Evolutionary conservation across 108 stramenopile species (phyloP).

Genomic region (Pseudonitzschia pungens): DNA sequence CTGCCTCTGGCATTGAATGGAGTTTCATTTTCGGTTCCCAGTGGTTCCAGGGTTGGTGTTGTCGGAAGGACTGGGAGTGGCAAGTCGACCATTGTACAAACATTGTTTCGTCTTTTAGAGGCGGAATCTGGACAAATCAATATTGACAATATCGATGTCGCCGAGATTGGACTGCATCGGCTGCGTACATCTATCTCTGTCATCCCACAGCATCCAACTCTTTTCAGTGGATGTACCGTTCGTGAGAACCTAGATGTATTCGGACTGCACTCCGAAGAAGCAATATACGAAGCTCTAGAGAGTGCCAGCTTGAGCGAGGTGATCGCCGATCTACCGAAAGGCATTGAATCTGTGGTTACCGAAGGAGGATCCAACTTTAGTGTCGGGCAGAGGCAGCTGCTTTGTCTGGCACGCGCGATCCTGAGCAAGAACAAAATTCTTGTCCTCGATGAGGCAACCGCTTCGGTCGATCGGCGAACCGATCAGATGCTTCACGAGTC

Average conservation of each 20-base stretch:
- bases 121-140: conserved; percentile 72
- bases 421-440: conserved; percentile 78
- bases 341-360: conserved; percentile 69
- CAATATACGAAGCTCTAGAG: conserved; percentile 50
- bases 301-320: conserved; percentile 72
- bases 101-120: conserved; percentile 81
- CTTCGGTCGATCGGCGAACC: conserved; percentile 84
- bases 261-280: conserved; percentile 43
- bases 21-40: conserved; percentile 60
- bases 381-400: conserved; percentile 92
- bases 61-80: conserved; percentile 84
- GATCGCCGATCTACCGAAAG: conserved; percentile 54
- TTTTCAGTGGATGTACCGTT: conserved; percentile 90
- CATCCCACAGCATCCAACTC: conserved; percentile 91
- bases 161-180: conserved; percentile 79
- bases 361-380: conserved; percentile 93
- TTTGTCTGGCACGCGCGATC: conserved; percentile 93
- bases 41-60: conserved; percentile 87
- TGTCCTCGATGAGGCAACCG: conserved; percentile 91
- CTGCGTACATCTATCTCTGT: conserved; percentile 83
- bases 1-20: conserved; percentile 74
- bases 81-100: conserved; percentile 73
- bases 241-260: conserved; percentile 96
- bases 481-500: conserved; percentile 86
- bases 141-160: conserved; percentile 87